These are phyloP conservation scores for Blastomyces silverae DNA, from an alignment of 2,329 filamentous ascomycete species.

Conservation along the genomic window DNA sequence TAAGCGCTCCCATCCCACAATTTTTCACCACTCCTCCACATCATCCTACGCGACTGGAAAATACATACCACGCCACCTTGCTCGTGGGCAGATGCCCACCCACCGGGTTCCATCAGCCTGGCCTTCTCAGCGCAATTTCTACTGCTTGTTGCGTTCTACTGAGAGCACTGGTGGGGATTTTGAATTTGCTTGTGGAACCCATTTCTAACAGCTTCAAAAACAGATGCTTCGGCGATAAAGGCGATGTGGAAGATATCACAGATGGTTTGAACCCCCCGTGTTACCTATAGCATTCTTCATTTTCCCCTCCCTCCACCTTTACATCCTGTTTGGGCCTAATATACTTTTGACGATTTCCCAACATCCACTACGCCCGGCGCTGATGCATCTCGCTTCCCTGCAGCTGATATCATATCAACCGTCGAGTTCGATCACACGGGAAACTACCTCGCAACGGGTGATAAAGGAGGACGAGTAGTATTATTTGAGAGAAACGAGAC, in stretches of 20 bases:
- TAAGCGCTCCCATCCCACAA: slow-evolving; percentile 48
- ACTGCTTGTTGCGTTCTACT: background rate
- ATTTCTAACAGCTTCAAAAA: slow-evolving; percentile 13
- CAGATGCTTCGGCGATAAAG: slow-evolving; percentile 99
- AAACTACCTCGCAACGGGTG: slow-evolving; percentile 48
- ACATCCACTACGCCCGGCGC: slow-evolving; percentile 13
- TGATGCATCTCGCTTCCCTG: slow-evolving; percentile 14
- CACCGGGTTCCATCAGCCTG: background rate
- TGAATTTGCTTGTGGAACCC: slow-evolving; percentile 6
- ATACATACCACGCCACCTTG: background rate
- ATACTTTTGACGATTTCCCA: background rate
- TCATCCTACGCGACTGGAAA: background rate
- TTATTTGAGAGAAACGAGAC: slow-evolving; percentile 75
- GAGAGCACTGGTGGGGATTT: background rate
- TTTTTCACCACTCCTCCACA: background rate
- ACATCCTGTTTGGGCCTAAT: background rate
- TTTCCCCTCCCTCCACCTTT: background rate
- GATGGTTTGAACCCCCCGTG: slow-evolving; percentile 71
- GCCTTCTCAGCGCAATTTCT: background rate
- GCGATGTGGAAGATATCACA: slow-evolving; percentile 97
- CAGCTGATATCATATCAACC: slow-evolving; percentile 48
- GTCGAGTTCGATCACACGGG: slow-evolving; percentile 50
- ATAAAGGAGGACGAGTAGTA: slow-evolving; percentile 48
- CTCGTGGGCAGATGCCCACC: background rate
- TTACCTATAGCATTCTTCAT: no score